These are phyloP conservation scores for Jackrogersella multiformis DNA, from an alignment of 495 filamentous ascomycete species.

Conservation along the genomic window DNA sequence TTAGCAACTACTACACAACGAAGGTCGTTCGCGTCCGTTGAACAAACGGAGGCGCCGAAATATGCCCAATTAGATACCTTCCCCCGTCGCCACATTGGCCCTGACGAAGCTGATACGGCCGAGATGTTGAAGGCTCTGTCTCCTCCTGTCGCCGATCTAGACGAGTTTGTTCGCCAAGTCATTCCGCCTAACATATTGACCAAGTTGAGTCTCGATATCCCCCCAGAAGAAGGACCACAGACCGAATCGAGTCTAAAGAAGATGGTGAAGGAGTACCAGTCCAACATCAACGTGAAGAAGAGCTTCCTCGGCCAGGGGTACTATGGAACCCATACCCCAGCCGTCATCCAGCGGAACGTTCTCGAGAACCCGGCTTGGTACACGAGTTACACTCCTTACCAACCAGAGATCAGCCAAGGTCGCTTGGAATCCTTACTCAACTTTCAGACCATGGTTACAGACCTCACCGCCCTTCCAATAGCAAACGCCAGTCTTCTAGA, in stretches of 20 bases:
- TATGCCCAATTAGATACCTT: conserved; percentile 60
- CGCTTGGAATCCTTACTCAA: conserved; percentile 93
- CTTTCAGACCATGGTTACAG: conserved; percentile 94
- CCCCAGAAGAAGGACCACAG: conserved; percentile 56
- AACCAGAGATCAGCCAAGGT: conserved; percentile 97
- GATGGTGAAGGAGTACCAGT: conserved; percentile 69
- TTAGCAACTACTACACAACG: conserved; percentile 9
- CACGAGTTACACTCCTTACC: conserved; percentile 98
- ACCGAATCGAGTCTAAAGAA: conserved; percentile 75
- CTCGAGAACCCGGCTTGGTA: conserved; percentile 97
- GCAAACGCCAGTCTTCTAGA: conserved; percentile 95
- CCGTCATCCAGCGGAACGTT: conserved; percentile 94
- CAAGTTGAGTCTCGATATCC: conserved; percentile 60
- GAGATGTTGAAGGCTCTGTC: conserved; percentile 85
- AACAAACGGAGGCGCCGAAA: conserved; percentile 13
- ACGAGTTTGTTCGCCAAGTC: conserved; percentile 90
- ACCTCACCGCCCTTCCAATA: conserved; percentile 88
- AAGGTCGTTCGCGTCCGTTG: conserved; percentile 23
- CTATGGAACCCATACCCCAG: conserved; percentile 83
- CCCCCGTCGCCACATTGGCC: conserved; percentile 90
- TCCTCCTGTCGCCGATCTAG: conserved; percentile 75
- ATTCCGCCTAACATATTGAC: conserved; percentile 86
- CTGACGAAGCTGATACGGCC: conserved; percentile 72
- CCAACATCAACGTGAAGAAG: conserved; percentile 67
- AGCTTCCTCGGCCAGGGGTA: conserved; percentile 91